phyloP scores from a whole-genome alignment of 1,139 yeast genomes.

The Suhomyces taliae region DNA sequence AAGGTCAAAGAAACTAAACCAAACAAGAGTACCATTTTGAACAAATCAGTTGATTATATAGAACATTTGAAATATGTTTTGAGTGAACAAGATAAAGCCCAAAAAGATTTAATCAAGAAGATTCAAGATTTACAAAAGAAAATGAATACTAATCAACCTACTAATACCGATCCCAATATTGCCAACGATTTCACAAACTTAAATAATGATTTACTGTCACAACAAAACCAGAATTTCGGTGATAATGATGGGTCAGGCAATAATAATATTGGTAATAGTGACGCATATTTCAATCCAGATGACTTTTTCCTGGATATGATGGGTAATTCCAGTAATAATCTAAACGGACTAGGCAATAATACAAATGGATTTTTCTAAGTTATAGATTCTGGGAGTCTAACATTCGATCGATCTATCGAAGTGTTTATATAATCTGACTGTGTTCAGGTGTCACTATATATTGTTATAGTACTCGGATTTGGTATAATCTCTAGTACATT shows the following conservation, averaged over 20 bases:
- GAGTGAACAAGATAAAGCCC: constrained; percentile 34
- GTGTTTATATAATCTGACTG: background rate
- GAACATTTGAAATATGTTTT: constrained; percentile 50
- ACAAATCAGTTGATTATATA: constrained; percentile 69
- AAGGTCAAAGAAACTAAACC: constrained; percentile 68
- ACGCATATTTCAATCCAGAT: constrained; percentile 17
- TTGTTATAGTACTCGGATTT: background rate
- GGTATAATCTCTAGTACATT: background rate
- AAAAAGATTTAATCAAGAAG: constrained; percentile 12
- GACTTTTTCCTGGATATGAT: constrained; percentile 20
- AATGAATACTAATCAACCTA: background rate
- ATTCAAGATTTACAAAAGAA: constrained; percentile 10
- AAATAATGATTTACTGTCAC: background rate
- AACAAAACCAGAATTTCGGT: background rate
- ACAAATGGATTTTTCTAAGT: constrained; percentile 5
- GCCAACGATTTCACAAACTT: background rate
- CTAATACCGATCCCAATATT: background rate
- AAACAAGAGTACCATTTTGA: constrained; percentile 67
- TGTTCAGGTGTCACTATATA: background rate
- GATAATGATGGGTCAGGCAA: background rate
- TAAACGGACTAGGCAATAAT: constrained; percentile 6
- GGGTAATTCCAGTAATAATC: constrained; percentile 8
- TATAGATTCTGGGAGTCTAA: background rate
- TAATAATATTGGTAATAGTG: background rate
- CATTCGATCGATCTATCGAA: background rate